phyloP scores from a whole-genome alignment of 2,329 filamentous ascomycete genomes.

The Fusarium chlamydosporum region DNA sequence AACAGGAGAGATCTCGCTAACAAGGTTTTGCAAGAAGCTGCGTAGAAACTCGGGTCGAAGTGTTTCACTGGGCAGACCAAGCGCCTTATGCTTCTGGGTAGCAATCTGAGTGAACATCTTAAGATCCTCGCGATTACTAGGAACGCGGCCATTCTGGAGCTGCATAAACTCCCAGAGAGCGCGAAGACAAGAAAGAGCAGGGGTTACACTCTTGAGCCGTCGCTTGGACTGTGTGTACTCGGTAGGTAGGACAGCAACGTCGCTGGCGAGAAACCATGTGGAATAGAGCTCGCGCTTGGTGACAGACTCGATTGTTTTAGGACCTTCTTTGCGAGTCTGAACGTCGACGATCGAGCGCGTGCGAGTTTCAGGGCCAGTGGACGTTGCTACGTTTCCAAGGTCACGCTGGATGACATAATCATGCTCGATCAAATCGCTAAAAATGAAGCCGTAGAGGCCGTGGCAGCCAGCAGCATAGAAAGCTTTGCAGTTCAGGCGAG shows the following conservation, averaged over 20 bases:
- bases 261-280: constrained; percentile 85
- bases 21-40: constrained; percentile 88
- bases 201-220: constrained; percentile 81
- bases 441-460: constrained; percentile 94
- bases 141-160: constrained; percentile 65
- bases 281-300: constrained; percentile 94
- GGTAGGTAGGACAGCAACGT: constrained; percentile 78
- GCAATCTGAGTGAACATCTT: constrained; percentile 82
- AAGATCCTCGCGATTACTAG: constrained; percentile 75
- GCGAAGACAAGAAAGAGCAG: constrained; percentile 86
- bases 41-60: constrained; percentile 80
- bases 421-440: constrained; percentile 91
- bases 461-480: constrained; percentile 93
- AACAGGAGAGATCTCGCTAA: constrained; percentile 86
- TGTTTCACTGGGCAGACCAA: constrained; percentile 77
- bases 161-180: constrained; percentile 88
- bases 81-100: constrained; percentile 81
- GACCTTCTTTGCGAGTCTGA: constrained; percentile 76
- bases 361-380: constrained; percentile 75
- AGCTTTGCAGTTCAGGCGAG: constrained; percentile 80
- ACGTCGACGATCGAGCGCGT: constrained; percentile 83
- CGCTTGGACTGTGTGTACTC: constrained; percentile 78
- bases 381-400: constrained; percentile 79
- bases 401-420: constrained; percentile 90
- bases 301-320: constrained; percentile 83